Percentiles rank a stretch among this genome's conserved stretches.
Evolutionary conservation across 768 basidiomycete genomes (phyloP).

Genomic region (Russula earlei): DNA sequence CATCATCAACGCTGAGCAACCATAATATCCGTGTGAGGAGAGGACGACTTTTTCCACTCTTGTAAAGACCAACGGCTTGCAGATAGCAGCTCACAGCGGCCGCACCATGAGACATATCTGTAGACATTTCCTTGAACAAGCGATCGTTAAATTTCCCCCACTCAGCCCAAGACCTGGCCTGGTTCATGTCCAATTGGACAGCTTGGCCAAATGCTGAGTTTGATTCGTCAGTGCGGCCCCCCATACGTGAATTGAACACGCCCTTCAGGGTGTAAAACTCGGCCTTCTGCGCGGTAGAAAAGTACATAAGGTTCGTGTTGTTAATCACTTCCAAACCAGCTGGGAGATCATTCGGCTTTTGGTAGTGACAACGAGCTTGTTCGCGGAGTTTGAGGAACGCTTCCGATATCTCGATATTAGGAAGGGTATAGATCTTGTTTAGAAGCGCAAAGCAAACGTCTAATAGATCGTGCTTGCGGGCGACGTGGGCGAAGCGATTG

Average conservation of each 20-base stretch:
- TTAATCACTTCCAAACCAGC: slow-evolving; percentile 98
- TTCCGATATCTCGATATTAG: slow-evolving; percentile 99
- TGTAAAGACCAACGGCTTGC: slow-evolving; percentile 93
- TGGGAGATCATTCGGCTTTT: slow-evolving; percentile 85
- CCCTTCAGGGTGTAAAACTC: slow-evolving; percentile 98
- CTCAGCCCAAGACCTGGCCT: slow-evolving; percentile 97
- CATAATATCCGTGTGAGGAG: slow-evolving; percentile 90
- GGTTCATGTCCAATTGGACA: slow-evolving; percentile 88
- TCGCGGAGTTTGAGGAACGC: slow-evolving; percentile 98
- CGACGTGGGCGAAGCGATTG: slow-evolving; percentile 98
- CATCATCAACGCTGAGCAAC: slow-evolving; percentile 90
- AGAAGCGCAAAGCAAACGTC: slow-evolving; percentile 93
- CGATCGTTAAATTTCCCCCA: slow-evolving; percentile 94
- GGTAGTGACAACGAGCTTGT: slow-evolving; percentile 97
- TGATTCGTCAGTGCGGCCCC: slow-evolving; percentile 81
- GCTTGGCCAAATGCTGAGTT: slow-evolving; percentile 89
- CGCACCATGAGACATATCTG: slow-evolving; percentile 65
- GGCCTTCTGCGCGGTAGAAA: slow-evolving; percentile 88
- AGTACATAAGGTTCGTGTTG: slow-evolving; percentile 98
- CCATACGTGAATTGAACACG: slow-evolving; percentile 90
- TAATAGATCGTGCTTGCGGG: slow-evolving; percentile 89
- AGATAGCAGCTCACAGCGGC: slow-evolving; percentile 96
- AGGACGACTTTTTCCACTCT: slow-evolving; percentile 86
- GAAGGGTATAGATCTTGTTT: slow-evolving; percentile 96
- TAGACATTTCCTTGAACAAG: slow-evolving; percentile 81